A percentile compares a stretch with the other conserved stretches of the same genome.
Evolutionary conservation across 2,329 filamentous ascomycete species (phyloP).

Genomic region (Pseudocercospora crystallina): DNA sequence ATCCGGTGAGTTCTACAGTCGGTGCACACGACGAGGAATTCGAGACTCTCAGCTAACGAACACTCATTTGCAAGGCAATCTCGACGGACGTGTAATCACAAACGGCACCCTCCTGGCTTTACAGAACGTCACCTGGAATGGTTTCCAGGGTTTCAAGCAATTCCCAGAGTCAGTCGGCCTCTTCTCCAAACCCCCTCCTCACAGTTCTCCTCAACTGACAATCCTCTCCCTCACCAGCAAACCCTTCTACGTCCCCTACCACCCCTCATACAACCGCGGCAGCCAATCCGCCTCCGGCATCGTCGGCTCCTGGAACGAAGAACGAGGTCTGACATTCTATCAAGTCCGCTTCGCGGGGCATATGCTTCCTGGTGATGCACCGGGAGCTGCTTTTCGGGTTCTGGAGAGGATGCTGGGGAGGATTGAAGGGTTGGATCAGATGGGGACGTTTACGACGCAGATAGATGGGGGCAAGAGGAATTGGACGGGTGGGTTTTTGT

Average conservation of each 20-base stretch:
- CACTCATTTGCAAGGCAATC: too few species aligned
- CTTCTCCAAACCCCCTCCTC: too few species aligned
- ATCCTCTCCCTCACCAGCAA: too few species aligned
- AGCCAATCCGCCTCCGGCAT: slow-evolving; percentile 8
- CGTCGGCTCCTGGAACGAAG: slow-evolving; percentile 20
- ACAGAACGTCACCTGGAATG: slow-evolving; percentile 36
- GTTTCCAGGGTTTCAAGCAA: slow-evolving; percentile 29
- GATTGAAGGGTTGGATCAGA: slow-evolving; percentile 24
- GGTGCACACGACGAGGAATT: neutral
- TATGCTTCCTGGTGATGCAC: slow-evolving; percentile 39
- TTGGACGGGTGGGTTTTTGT: neutral
- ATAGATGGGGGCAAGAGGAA: too few species aligned
- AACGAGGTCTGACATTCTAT: slow-evolving; percentile 32
- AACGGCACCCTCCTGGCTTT: slow-evolving; percentile 32
- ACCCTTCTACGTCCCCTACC: slow-evolving; percentile 29
- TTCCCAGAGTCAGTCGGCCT: slow-evolving; percentile 16
- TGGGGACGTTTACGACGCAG: slow-evolving; percentile 6
- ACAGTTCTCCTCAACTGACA: too few species aligned
- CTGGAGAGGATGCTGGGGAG: slow-evolving; percentile 46
- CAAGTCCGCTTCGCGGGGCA: slow-evolving; percentile 30
- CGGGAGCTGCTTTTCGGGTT: slow-evolving; percentile 44
- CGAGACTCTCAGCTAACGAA: too few species aligned
- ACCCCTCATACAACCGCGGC: neutral
- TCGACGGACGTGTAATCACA: slow-evolving; percentile 29
- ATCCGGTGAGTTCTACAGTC: neutral